phyloP scores from a whole-genome alignment of 176 grass and related monocot species.

The Triticum monococcum region DNA sequence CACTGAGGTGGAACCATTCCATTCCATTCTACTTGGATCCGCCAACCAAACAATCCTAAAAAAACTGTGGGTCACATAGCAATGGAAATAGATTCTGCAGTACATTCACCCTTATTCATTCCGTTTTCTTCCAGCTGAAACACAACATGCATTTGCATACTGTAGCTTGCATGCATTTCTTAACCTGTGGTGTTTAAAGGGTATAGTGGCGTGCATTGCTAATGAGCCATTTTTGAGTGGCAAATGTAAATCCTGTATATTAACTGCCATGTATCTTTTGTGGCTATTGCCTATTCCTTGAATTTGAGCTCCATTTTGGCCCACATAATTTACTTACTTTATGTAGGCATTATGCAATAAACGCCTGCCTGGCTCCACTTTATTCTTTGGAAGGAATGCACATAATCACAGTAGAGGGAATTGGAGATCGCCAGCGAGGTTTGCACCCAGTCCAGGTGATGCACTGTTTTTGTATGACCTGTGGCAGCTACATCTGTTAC shows the following conservation, averaged over 20 bases:
- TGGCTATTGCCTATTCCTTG: slow-evolving; percentile 8
- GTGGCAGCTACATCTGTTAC: not conserved
- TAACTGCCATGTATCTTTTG: not conserved
- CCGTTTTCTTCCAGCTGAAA: not conserved
- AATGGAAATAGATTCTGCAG: not conserved
- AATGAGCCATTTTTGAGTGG: not conserved
- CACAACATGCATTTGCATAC: not conserved
- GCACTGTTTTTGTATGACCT: slow-evolving; percentile 28
- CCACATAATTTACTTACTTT: slow-evolving; percentile 21
- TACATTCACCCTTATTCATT: not conserved
- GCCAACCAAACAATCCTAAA: not conserved
- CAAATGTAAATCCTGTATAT: slow-evolving; percentile 5
- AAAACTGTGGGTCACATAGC: not conserved
- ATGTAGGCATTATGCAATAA: slow-evolving; percentile 91
- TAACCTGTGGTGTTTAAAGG: not conserved
- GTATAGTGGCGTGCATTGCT: not conserved
- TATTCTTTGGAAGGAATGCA: slow-evolving; percentile 99
- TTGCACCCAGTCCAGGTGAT: slow-evolving; percentile 93
- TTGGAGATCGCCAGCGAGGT: slow-evolving; percentile 71
- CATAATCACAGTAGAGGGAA: slow-evolving; percentile 93
- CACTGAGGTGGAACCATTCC: not conserved
- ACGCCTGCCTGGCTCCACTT: slow-evolving; percentile 92
- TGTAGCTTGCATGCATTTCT: slow-evolving; percentile 16
- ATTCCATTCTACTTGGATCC: not conserved
- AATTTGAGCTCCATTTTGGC: slow-evolving; percentile 24